Evolutionary conservation across 257 asterid species (phyloP).

Genomic region (Ophiorrhiza pumila): DNA sequence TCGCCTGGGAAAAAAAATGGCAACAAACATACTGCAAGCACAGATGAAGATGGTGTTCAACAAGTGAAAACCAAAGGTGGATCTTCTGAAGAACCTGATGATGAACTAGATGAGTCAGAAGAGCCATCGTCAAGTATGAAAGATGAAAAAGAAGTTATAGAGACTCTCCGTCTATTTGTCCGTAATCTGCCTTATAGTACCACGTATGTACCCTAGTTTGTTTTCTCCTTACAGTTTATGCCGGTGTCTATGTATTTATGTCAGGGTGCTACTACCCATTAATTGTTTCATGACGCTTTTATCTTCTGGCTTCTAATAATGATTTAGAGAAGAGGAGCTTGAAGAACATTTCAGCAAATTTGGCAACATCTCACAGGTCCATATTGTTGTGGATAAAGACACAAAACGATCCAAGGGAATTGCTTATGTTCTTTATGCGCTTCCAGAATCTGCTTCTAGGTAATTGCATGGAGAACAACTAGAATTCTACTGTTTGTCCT

Average conservation of each 20-base stretch:
- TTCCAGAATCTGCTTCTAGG: conserved; percentile 92
- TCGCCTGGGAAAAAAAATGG: conserved; percentile 23
- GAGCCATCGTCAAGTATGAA: conserved; percentile 38
- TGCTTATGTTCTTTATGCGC: conserved; percentile 68
- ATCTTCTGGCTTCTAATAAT: not conserved
- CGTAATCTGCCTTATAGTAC: conserved; percentile 85
- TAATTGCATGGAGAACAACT: conserved; percentile 24
- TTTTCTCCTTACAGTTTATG: not conserved
- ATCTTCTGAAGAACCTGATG: conserved; percentile 31
- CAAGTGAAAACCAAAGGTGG: conserved; percentile 35
- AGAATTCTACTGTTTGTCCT: not conserved
- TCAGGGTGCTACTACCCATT: not conserved
- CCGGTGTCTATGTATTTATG: not conserved
- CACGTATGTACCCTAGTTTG: conserved; percentile 42
- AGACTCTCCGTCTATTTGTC: conserved; percentile 69
- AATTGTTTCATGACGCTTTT: not conserved
- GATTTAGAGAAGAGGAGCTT: conserved; percentile 77
- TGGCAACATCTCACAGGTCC: conserved; percentile 70
- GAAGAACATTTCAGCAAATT: conserved; percentile 63
- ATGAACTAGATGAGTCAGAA: conserved; percentile 25
- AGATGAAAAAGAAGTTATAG: conserved; percentile 47
- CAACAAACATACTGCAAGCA: conserved; percentile 26
- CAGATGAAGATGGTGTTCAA: conserved; percentile 31
- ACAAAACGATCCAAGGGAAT: conserved; percentile 85
- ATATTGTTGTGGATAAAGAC: conserved; percentile 84